Evolutionary conservation across 2,329 filamentous ascomycete genomes (phyloP).

Genomic region (Alternaria sp.): DNA sequence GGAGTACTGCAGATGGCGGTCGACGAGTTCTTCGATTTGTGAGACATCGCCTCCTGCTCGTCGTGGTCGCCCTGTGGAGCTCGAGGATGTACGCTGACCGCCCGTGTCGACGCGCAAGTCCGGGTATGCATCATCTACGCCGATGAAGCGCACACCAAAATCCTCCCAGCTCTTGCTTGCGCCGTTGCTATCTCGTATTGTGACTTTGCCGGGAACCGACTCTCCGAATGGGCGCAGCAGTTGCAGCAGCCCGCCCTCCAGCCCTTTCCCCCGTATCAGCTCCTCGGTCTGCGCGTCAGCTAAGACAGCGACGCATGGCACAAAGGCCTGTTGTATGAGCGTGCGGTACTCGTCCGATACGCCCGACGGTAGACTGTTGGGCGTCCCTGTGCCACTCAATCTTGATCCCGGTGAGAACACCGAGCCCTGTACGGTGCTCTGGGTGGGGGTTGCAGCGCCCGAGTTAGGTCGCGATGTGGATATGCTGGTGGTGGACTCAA

Average conservation of each 20-base stretch:
- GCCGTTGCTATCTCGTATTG: conserved; percentile 88
- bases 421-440: conserved; percentile 48
- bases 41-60: conserved; percentile 64
- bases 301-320: conserved; percentile 87
- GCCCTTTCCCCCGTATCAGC: conserved; percentile 83
- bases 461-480: conserved; percentile 54
- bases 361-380: conserved; percentile 52
- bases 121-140: conserved; percentile 66
- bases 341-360: conserved; percentile 65
- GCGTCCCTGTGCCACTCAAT: conserved; percentile 50
- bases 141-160: conserved; percentile 86
- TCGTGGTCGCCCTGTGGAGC: conserved; percentile 45
- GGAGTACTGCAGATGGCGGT: conserved; percentile 79
- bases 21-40: conserved; percentile 82
- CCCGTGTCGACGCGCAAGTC: conserved; percentile 46
- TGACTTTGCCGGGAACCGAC: conserved; percentile 84
- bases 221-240: conserved; percentile 92
- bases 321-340: conserved; percentile 83
- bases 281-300: conserved; percentile 87
- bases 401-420: conserved; percentile 56
- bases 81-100: conserved; percentile 37
- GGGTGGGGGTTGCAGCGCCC: conserved; percentile 55
- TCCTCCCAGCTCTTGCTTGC: conserved; percentile 85
- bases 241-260: conserved; percentile 82
- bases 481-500: conserved; percentile 60